phyloP scores from a whole-genome alignment of 805 yeast genomes.

The Metschnikowia colocasiae region DNA sequence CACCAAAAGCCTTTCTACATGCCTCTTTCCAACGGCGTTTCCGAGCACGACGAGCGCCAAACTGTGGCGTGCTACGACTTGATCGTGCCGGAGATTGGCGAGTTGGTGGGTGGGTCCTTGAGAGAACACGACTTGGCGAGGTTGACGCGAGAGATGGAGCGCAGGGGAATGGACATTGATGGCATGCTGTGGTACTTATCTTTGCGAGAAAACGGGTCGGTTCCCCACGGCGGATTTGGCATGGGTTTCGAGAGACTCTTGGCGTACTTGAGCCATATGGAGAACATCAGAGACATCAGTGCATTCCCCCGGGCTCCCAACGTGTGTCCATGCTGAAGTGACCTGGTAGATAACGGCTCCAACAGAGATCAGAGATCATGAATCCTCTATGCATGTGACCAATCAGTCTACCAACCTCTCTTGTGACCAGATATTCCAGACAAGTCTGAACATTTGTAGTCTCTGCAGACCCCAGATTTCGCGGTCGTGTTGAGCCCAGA shows the following conservation, averaged over 20 bases:
- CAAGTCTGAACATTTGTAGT: neutral
- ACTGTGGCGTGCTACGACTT: conserved; percentile 92
- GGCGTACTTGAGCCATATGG: conserved; percentile 66
- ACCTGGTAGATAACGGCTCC: too few species aligned
- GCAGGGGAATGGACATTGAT: conserved; percentile 53
- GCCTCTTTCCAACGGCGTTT: conserved; percentile 46
- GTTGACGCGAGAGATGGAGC: conserved; percentile 48
- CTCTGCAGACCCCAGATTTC: conserved; percentile 1
- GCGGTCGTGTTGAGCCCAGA: conserved; percentile 13
- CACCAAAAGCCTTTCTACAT: conserved; percentile 86
- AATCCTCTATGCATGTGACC: too few species aligned
- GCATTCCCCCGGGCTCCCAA: conserved; percentile 77
- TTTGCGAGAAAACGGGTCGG: conserved; percentile 69
- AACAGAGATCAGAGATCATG: too few species aligned
- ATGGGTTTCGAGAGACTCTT: conserved; percentile 87
- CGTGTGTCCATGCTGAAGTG: conserved; percentile 33
- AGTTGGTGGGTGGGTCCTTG: conserved; percentile 88
- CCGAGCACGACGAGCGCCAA: conserved; percentile 26
- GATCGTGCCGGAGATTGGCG: conserved; percentile 88
- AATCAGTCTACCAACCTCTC: too few species aligned
- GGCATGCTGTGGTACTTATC: conserved; percentile 78
- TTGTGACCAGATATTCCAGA: too few species aligned
- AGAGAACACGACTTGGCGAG: conserved; percentile 65
- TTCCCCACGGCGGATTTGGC: conserved; percentile 97
- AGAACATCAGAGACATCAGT: conserved; percentile 80